Evolutionary conservation across 2,329 filamentous ascomycete species (phyloP), one percentile per base, ranked within the genome.

Genomic region (Sporothrix humicola): DNA sequence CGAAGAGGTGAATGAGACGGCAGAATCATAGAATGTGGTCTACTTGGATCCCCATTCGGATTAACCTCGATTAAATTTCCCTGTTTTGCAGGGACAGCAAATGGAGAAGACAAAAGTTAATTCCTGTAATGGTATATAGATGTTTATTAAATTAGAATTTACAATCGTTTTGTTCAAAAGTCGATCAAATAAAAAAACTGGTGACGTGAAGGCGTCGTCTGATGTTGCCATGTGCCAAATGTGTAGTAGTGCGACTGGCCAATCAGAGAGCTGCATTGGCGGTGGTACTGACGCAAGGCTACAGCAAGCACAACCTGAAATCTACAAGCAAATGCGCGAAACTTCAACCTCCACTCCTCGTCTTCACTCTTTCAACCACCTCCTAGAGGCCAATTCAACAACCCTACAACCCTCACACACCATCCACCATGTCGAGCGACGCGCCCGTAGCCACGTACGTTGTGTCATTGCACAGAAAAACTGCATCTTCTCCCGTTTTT

Each of bases 361-460:
- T n/a, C 17, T 9, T 50, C 13, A 1, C 0, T 17, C n/a, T 26
- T 26, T 59, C 56, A 59, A 59, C 37, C 59, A 63, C 37, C 15
- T 44, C 15, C 3, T 10, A 3, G 37, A 46, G 42, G 17, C n/a
- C 15, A 26, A 50, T 46, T 20, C 37, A 17, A 66, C 31, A 13
- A 23, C 15, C 52, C 10, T 4, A 37, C 59, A 20, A 12, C 10
- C 12, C 31, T 20, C 72, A 68, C 8, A 54, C 42, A 59, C 31
- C 17, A 3, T 13, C 44, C 7, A 42, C 15, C 72, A 81, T 81
- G 80, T 76, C 79, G 71, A 82, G 83, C 73, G 79, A 78, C 77
- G 79, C 83, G 76, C 84, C 88, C 74, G 87, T 90, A 79, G 86
- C 88, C 83, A 91, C 89, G 89, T 91, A 88, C 88, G 89, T 76